Evolutionary conservation across 2,329 filamentous ascomycete species (phyloP), one percentile per base, ranked within the genome.

Genomic region (Verticillium klebahnii): DNA sequence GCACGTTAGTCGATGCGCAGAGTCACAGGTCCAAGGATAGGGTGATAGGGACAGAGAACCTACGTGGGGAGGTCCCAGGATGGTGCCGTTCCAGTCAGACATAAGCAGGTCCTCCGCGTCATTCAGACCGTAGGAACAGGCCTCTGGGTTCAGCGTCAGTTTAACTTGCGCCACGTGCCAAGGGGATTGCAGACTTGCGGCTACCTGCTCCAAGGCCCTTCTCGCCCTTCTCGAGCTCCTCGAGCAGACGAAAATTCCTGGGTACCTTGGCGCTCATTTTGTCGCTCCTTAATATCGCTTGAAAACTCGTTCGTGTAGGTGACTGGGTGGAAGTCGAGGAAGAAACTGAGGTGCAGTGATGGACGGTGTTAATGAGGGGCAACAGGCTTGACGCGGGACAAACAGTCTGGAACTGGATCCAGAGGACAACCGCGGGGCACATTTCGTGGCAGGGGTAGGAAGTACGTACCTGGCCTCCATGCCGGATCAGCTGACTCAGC

Each of bases 21-120:
- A 29, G 19, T 12, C n/a, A 19, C 45, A 19, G 45, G 3, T 7
- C 12, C 19, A 9, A 17, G 29, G 29, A 29, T 29, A 37, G 17
- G 56, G 55, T 12, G 57, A 32, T 12, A n/a, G 36, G 52, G 56
- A 23, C 25, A 57, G 25, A 39, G 37, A 80, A 52, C 91, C 72
- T 83, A 97, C 95, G 77, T 98, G 93, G 74, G 95, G 94, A 69
- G 95, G 95, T 1, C 95, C 95, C 58, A 97, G 88, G 67, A 99
- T 98, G 17, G 95, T 99, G 71, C 94, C 95, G 72, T 96, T 97
- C 95, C 95, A 99, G 82, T 97, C 93, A 66, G 91, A 94, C 93
- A 99, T 97, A 77, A 95, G 86, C 67, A 97, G 85, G 72, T 99
- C 95, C 73, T 97, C 93, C 57, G 91, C 89, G 75, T 98, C 93